Evolutionary conservation across 345 rosid species (phyloP).

Genomic region (Psidium friedrichsthalianum): DNA sequence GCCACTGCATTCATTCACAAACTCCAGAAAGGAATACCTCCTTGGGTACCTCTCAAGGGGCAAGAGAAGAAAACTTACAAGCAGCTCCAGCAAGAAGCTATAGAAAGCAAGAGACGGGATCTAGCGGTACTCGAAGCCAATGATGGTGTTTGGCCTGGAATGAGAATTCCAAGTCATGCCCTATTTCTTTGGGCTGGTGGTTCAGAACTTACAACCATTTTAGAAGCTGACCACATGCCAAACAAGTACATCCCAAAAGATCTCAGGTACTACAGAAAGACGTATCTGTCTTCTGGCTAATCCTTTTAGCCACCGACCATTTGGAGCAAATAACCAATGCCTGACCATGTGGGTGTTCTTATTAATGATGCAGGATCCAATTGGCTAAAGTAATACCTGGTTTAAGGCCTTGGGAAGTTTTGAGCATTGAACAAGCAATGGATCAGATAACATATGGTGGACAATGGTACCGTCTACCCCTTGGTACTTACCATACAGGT

Average conservation of each 20-base stretch:
- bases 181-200: slow-evolving; percentile 97
- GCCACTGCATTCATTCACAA: slow-evolving; percentile 79
- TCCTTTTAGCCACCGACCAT: background rate
- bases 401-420: slow-evolving; percentile 95
- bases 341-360: background rate
- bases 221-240: slow-evolving; percentile 90
- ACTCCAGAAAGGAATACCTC: slow-evolving; percentile 81
- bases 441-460: slow-evolving; percentile 76
- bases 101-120: slow-evolving; percentile 74
- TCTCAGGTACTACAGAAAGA: slow-evolving; percentile 35
- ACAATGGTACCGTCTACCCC: slow-evolving; percentile 84
- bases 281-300: background rate
- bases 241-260: slow-evolving; percentile 85
- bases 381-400: slow-evolving; percentile 69
- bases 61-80: slow-evolving; percentile 59
- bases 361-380: slow-evolving; percentile 28
- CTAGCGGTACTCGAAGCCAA: slow-evolving; percentile 80
- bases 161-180: slow-evolving; percentile 75
- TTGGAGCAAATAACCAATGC: background rate
- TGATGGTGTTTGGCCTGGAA: slow-evolving; percentile 87
- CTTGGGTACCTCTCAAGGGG: slow-evolving; percentile 85
- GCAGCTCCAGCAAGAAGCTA: slow-evolving; percentile 78
- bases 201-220: slow-evolving; percentile 52
- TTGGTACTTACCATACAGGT: slow-evolving; percentile 60
- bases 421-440: slow-evolving; percentile 92